Conservation (phyloP, 73 alveolate genomes). For the Vitrella brassicaformis region DNA sequence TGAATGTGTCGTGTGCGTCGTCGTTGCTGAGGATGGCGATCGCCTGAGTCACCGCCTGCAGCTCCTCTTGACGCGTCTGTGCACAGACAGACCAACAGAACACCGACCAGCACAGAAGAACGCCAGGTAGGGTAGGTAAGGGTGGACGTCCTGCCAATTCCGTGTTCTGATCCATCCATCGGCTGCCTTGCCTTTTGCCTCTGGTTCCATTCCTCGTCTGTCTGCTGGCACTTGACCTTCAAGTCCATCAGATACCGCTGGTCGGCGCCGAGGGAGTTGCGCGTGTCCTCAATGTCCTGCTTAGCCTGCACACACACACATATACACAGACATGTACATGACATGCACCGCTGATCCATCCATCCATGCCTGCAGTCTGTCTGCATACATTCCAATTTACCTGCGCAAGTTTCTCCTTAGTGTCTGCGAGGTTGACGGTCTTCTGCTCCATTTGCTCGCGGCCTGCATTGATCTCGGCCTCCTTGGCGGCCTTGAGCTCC, state of each 20-base stretch:
- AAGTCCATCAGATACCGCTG: neutral
- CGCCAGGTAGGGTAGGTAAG: no score
- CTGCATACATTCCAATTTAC: no score
- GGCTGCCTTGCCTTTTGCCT: neutral
- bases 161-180: no score
- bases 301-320: no score
- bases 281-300: neutral
- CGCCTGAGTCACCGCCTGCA: neutral
- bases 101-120: no score
- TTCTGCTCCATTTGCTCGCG: neutral
- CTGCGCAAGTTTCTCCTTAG: neutral
- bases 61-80: neutral
- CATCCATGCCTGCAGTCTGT: no score
- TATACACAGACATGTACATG: no score
- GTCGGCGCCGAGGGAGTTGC: neutral
- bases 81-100: no score
- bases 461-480: neutral
- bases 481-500: neutral
- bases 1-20: neutral
- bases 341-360: no score
- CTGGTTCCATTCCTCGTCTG: slow-evolving; percentile 1
- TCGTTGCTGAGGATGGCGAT: neutral
- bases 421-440: neutral
- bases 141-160: no score
- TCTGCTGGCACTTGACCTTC: neutral